phyloP scores from a whole-genome alignment of 2,329 filamentous ascomycete genomes.

The Chrysoporthe austroafricana region DNA sequence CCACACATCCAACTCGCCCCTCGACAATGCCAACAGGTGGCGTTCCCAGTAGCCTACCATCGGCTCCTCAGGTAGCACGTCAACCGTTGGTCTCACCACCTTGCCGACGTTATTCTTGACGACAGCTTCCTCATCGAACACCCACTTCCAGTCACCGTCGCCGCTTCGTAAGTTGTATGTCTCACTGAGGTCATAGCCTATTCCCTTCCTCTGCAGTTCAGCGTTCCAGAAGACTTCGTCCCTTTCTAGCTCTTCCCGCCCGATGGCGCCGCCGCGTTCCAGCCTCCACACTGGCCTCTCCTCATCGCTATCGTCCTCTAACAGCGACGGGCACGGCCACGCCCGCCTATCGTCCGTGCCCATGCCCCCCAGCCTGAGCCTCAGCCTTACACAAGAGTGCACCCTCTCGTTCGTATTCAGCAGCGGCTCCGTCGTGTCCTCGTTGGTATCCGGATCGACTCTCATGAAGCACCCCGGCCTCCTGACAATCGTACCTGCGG shows the following conservation, averaged over 20 bases:
- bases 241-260: constrained; percentile 15
- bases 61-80: constrained; percentile 39
- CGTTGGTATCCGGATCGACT: constrained; percentile 43
- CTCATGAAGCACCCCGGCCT: constrained; percentile 43
- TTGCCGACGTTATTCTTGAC: constrained; percentile 25
- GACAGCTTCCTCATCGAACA: constrained; percentile 30
- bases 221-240: constrained; percentile 15
- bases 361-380: constrained; percentile 37
- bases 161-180: constrained; percentile 34
- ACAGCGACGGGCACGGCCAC: constrained; percentile 37
- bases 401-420: constrained; percentile 44
- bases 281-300: constrained; percentile 34
- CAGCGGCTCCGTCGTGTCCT: constrained; percentile 41
- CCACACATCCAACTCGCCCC: constrained; percentile 37
- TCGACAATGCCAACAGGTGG: constrained; percentile 34
- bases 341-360: constrained; percentile 40
- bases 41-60: constrained; percentile 41
- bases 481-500: constrained; percentile 36
- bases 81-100: constrained; percentile 31
- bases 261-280: constrained; percentile 26
- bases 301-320: constrained; percentile 21
- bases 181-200: constrained; percentile 30
- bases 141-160: constrained; percentile 39
- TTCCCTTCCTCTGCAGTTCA: constrained; percentile 25
- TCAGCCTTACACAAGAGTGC: constrained; percentile 37